Percentiles rank a stretch among this genome's conserved stretches.
These are phyloP conservation scores for Cyphellophora attinorum DNA, from an alignment of 2,329 filamentous ascomycete genomes.

Conservation along the genomic window DNA sequence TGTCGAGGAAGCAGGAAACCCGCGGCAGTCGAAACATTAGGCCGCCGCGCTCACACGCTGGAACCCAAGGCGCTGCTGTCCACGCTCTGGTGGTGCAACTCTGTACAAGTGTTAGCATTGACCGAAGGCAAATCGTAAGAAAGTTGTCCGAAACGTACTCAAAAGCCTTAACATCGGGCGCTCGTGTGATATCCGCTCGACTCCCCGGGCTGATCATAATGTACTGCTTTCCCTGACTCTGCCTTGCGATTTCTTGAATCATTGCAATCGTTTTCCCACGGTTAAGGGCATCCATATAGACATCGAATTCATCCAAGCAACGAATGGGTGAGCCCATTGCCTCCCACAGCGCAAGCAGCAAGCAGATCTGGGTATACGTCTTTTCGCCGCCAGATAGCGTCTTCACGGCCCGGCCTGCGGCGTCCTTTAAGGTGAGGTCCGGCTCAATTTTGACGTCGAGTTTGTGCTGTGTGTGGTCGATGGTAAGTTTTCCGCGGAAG, in stretches of 20 bases:
- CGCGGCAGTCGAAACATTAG: too few relatives aligned
- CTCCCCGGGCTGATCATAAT: constrained; percentile 93
- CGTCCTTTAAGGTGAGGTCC: constrained; percentile 58
- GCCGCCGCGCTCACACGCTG: too few relatives aligned
- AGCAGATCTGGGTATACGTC: constrained; percentile 92
- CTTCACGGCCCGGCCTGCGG: constrained; percentile 70
- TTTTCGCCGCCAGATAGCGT: constrained; percentile 95
- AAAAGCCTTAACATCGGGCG: constrained; percentile 34
- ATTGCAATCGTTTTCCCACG: constrained; percentile 86
- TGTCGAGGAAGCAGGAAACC: too few relatives aligned
- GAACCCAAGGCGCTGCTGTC: constrained; percentile 30
- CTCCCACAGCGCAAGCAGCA: constrained; percentile 89
- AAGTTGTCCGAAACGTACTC: constrained; percentile 24
- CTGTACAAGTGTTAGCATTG: constrained; percentile 17
- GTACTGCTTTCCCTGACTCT: constrained; percentile 83
- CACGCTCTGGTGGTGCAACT: constrained; percentile 35
- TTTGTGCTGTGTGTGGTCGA: constrained; percentile 65
- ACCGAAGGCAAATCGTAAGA: constrained; percentile 4
- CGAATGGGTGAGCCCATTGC: constrained; percentile 93
- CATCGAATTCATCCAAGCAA: constrained; percentile 95
- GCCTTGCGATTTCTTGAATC: constrained; percentile 81
- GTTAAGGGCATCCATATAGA: constrained; percentile 98
- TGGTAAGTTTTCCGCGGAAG: constrained; percentile 70
- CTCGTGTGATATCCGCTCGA: constrained; percentile 45
- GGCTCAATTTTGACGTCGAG: constrained; percentile 71